Conservation (phyloP, 148 eudicot genomes). For the Fallopia convolvulus region DNA sequence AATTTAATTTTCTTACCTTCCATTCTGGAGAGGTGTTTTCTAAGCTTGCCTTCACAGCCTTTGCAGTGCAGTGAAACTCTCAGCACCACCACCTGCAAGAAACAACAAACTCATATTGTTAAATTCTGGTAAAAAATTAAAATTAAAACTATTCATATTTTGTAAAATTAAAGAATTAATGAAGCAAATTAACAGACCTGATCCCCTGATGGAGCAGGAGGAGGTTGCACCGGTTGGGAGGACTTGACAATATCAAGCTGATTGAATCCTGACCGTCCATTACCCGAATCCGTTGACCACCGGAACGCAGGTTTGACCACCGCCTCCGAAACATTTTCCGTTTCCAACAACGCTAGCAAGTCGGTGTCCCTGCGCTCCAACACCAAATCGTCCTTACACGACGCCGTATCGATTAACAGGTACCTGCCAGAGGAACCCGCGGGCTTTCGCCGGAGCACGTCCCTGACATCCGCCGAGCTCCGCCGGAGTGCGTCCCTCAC, state of each 20-base stretch:
- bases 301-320: slow-evolving; percentile 9
- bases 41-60: slow-evolving; percentile 85
- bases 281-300: not conserved
- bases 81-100: slow-evolving; percentile 73
- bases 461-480: slow-evolving; percentile 44
- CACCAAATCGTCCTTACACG: slow-evolving; percentile 4
- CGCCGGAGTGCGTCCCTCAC: slow-evolving; percentile 11
- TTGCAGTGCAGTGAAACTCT: slow-evolving; percentile 88
- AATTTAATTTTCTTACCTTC: slow-evolving; percentile 40
- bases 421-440: slow-evolving; percentile 39
- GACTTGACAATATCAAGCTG: not conserved
- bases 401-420: slow-evolving; percentile 42
- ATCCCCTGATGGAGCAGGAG: not conserved
- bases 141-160: not conserved
- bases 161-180: not conserved
- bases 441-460: not conserved
- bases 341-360: slow-evolving; percentile 15
- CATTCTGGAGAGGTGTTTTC: slow-evolving; percentile 87
- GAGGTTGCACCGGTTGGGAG: not conserved
- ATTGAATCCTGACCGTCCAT: slow-evolving; percentile 7
- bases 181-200: not conserved
- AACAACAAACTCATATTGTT: not conserved
- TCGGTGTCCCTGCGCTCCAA: not conserved
- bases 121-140: not conserved
- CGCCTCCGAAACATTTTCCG: slow-evolving; percentile 11